phyloP scores from a whole-genome alignment of 1,139 yeast species.

The Candida sanyaensis region DNA sequence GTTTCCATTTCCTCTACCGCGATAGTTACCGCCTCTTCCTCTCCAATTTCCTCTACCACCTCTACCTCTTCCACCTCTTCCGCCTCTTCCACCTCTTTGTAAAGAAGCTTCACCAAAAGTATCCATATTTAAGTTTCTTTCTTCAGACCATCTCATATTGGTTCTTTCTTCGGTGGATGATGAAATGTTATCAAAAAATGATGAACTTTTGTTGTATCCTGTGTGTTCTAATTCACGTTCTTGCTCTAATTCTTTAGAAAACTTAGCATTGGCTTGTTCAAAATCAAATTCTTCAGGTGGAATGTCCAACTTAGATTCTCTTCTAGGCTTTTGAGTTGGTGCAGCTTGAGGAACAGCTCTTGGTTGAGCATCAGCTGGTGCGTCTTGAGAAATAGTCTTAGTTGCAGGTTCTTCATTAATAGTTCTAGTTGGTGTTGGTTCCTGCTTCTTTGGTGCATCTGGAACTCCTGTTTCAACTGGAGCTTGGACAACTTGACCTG shows the following conservation, averaged over 20 bases:
- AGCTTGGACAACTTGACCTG: slow-evolving; percentile 8
- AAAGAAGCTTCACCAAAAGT: slow-evolving; percentile 64
- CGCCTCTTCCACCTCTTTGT: slow-evolving; percentile 32
- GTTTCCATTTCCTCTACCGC: slow-evolving; percentile 17
- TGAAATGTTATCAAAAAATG: slow-evolving; percentile 81
- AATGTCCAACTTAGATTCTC: slow-evolving; percentile 11
- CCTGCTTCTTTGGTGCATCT: slow-evolving; percentile 7
- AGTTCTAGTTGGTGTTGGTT: slow-evolving; percentile 12
- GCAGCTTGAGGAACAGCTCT: slow-evolving; percentile 14
- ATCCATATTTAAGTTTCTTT: slow-evolving; percentile 60
- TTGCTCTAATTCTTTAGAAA: slow-evolving; percentile 37
- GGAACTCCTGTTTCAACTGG: slow-evolving; percentile 14
- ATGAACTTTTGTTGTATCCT: slow-evolving; percentile 64
- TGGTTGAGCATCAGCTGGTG: slow-evolving; percentile 13
- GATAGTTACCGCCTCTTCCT: slow-evolving; percentile 13
- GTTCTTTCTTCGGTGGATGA: slow-evolving; percentile 48
- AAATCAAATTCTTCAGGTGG: slow-evolving; percentile 52
- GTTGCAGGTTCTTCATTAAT: slow-evolving; percentile 13
- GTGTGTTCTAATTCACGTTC: slow-evolving; percentile 24
- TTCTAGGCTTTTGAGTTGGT: slow-evolving; percentile 8
- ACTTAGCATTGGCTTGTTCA: slow-evolving; percentile 67
- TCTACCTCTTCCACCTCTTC: slow-evolving; percentile 31
- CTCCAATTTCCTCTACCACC: slow-evolving; percentile 26
- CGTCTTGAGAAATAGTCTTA: slow-evolving; percentile 7
- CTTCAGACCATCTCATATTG: slow-evolving; percentile 61